Evolutionary conservation across 208 protist species (phyloP).

Genomic region (Crithidia fasciculata): DNA sequence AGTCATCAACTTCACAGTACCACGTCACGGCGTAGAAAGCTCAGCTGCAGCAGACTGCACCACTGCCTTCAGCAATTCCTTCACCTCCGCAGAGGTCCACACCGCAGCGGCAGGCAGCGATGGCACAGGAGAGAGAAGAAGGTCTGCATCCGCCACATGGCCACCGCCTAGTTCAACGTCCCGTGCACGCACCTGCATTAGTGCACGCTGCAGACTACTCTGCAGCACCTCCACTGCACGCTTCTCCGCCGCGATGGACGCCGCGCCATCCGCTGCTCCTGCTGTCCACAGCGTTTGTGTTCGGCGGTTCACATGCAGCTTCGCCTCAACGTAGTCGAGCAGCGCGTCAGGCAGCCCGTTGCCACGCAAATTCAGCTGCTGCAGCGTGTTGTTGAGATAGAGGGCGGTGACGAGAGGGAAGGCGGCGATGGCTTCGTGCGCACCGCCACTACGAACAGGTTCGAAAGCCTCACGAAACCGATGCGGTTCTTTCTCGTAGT

Average conservation of each 20-base stretch:
- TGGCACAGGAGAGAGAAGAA: no score
- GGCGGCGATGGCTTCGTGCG: constrained; percentile 9
- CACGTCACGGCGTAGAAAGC: not conserved
- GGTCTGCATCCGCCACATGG: no score
- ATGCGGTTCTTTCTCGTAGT: not conserved
- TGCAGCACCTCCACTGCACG: not conserved
- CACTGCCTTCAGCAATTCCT: not conserved
- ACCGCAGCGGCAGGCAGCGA: not conserved
- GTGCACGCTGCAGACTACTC: not conserved
- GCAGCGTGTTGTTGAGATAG: constrained; percentile 60
- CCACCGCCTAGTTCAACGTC: not conserved
- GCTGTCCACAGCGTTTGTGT: not conserved
- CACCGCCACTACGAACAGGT: not conserved
- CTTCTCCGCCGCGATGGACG: not conserved
- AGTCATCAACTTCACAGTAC: no score
- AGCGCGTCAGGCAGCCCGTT: constrained; percentile 52
- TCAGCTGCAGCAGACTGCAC: constrained; percentile 7
- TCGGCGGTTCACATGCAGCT: constrained; percentile 55
- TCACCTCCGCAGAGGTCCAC: not conserved
- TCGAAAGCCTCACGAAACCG: not conserved
- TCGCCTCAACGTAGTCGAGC: constrained; percentile 57
- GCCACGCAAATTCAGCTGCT: constrained; percentile 34
- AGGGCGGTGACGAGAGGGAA: constrained; percentile 67
- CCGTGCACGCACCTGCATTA: not conserved
- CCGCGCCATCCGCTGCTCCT: not conserved